Conservation (phyloP, 106 monocot species). For the Gastrodia elata region DNA sequence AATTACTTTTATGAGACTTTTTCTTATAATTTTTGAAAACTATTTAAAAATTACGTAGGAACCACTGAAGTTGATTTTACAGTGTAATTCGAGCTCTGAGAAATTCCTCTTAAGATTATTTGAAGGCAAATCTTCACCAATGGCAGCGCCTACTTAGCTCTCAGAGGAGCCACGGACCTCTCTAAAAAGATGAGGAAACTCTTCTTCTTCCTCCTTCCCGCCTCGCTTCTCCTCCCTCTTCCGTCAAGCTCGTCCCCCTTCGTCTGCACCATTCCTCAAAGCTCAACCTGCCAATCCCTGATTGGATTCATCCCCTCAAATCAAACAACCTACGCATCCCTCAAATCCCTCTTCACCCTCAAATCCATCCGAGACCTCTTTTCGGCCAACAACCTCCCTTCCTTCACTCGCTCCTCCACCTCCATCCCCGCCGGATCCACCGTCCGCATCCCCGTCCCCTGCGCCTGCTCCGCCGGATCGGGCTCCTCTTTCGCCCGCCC, state of each 20-base stretch:
- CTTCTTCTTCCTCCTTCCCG: background rate
- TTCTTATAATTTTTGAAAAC: too few species aligned
- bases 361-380: constrained; percentile 40
- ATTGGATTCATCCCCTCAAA: constrained; percentile 42
- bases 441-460: constrained; percentile 52
- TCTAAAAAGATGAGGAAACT: background rate
- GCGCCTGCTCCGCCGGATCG: constrained; percentile 43
- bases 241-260: constrained; percentile 21
- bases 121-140: too few species aligned
- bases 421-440: constrained; percentile 24
- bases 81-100: too few species aligned
- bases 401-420: constrained; percentile 23
- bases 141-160: background rate
- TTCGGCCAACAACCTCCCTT: constrained; percentile 48
- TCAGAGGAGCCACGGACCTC: background rate
- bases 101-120: too few species aligned
- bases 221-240: background rate
- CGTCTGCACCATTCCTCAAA: constrained; percentile 28
- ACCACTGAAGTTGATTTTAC: too few species aligned
- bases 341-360: constrained; percentile 50
- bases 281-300: constrained; percentile 39
- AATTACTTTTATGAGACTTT: too few species aligned
- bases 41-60: too few species aligned
- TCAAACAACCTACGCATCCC: constrained; percentile 47
- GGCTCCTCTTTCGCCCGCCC: constrained; percentile 36